These are phyloP conservation scores for Talaromyces islandicus DNA, from an alignment of 2,329 filamentous ascomycete species.

Conservation along the genomic window DNA sequence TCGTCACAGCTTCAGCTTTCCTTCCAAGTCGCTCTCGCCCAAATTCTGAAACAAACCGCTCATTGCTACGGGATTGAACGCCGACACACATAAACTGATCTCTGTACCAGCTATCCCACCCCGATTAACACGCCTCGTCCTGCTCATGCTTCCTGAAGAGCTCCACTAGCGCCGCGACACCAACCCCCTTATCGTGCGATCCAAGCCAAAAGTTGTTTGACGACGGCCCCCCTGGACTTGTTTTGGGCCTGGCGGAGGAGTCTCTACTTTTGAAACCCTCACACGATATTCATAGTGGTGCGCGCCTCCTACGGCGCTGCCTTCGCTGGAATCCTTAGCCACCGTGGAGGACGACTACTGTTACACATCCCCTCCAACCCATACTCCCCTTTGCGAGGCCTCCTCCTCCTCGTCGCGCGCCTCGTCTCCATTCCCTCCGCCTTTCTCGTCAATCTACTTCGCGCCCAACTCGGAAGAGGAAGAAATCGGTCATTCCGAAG, in stretches of 20 bases:
- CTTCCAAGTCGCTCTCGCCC: neutral
- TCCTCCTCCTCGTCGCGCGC: slow-evolving; percentile 45
- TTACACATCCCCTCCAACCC: slow-evolving; percentile 34
- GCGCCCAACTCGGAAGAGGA: slow-evolving; percentile 28
- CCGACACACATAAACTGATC: neutral
- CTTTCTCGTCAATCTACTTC: slow-evolving; percentile 60
- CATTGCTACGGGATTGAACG: neutral
- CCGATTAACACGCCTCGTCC: neutral
- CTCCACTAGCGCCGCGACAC: neutral
- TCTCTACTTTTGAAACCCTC: slow-evolving; percentile 19
- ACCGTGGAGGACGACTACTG: slow-evolving; percentile 34
- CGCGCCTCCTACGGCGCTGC: slow-evolving; percentile 41
- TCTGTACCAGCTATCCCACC: neutral
- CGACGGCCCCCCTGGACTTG: neutral
- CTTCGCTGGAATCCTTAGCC: slow-evolving; percentile 30
- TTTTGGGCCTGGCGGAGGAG: neutral
- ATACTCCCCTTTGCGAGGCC: slow-evolving; percentile 32
- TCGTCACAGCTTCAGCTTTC: neutral
- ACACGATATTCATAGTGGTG: slow-evolving; percentile 19
- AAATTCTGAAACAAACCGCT: neutral
- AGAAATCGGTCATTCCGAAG: slow-evolving; percentile 33
- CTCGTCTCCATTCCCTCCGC: slow-evolving; percentile 53
- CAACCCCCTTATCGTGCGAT: slow-evolving; percentile 8
- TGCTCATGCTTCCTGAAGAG: neutral
- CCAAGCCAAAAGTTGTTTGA: neutral